Evolutionary conservation across 2,329 filamentous ascomycete genomes (phyloP).

Genomic region (Tricladium varicosporioides): DNA sequence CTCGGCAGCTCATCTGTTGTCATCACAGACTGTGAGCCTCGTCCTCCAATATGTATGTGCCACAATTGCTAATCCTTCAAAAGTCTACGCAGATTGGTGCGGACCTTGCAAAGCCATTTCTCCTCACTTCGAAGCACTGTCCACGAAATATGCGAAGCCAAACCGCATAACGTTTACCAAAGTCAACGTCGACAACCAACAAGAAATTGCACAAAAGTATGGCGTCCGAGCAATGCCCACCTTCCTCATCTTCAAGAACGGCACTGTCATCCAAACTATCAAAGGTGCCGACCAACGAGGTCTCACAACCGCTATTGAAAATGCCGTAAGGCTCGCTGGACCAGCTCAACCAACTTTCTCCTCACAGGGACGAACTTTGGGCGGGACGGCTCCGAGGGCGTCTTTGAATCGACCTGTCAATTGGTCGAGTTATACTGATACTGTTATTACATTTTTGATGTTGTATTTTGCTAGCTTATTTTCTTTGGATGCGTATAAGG

Average conservation of each 20-base stretch:
- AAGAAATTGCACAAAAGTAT: constrained; percentile 73
- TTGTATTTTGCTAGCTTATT: constrained; percentile 62
- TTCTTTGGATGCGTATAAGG: constrained; percentile 61
- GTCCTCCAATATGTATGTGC: constrained; percentile 17
- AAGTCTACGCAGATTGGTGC: constrained; percentile 95
- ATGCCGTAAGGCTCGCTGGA: constrained; percentile 54
- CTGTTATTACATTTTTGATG: constrained; percentile 54
- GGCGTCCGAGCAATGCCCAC: constrained; percentile 89
- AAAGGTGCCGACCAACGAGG: constrained; percentile 76
- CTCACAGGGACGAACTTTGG: constrained; percentile 57
- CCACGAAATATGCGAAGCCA: constrained; percentile 74
- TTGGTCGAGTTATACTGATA: constrained; percentile 46
- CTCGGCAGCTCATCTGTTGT: constrained; percentile 75
- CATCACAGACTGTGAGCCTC: constrained; percentile 78
- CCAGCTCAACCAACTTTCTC: constrained; percentile 48
- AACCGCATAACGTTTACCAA: constrained; percentile 87
- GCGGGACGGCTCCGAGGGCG: constrained; percentile 37
- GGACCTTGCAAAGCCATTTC: constrained; percentile 91
- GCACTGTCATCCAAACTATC: constrained; percentile 70
- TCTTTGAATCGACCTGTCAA: constrained; percentile 32
- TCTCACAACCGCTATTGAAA: constrained; percentile 74
- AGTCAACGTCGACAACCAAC: constrained; percentile 83
- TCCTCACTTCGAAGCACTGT: constrained; percentile 82
- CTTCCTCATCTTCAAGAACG: constrained; percentile 85
- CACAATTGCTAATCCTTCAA: constrained; percentile 30